Evolutionary conservation across 441 rosid genomes (phyloP), one percentile per base, ranked within the genome.

Genomic region (Dalechampia spathulata): DNA sequence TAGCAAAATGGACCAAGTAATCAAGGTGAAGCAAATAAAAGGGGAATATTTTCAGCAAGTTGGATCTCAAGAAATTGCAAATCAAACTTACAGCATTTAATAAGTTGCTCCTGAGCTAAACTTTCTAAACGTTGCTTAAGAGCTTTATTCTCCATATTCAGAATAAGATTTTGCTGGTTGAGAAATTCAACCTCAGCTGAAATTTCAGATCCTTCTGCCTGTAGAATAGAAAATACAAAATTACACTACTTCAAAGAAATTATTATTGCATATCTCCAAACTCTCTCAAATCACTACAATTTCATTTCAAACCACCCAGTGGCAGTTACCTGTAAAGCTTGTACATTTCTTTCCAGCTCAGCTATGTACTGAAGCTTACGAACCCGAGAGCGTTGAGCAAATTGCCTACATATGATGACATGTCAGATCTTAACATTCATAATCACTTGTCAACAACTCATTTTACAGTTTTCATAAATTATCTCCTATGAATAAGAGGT

Each of bases 291-390:
- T n/a, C 41, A n/a, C 32, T 27, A 27, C n/a, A 65, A 50, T 45
- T 40, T n/a, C 60, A 25, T 5, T 23, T 46, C 19, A 55, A 44
- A 28, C 36, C 45, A 67, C 36, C 49, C 16, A 48, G 0, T 11
- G 22, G 49, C 34, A 62, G 72, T 70, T 69, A 73, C 99, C 89
- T 95, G 97, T 71, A 95, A 83, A 72, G 85, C 84, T 76, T 91
- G 98, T 47, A 95, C 99, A 73, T 82, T 91, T 60, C 93, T 83
- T 81, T 95, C 99, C 72, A 91, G 74, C 78, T 95, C 99, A 74
- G 98, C 92, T 71, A 95, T 91, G 80, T 91, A 91, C 76, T 95
- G 99, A 63, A 95, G 98, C 69, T 95, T 95, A 16, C 99, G 88
- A 38, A 91, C 98, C 61, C 99, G 72, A 49, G 99, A 95, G 25